Evolutionary conservation across 1,284 basidiomycete species (phyloP), one percentile per base, ranked within the genome.

Genomic region (Kwoniella shivajii): DNA sequence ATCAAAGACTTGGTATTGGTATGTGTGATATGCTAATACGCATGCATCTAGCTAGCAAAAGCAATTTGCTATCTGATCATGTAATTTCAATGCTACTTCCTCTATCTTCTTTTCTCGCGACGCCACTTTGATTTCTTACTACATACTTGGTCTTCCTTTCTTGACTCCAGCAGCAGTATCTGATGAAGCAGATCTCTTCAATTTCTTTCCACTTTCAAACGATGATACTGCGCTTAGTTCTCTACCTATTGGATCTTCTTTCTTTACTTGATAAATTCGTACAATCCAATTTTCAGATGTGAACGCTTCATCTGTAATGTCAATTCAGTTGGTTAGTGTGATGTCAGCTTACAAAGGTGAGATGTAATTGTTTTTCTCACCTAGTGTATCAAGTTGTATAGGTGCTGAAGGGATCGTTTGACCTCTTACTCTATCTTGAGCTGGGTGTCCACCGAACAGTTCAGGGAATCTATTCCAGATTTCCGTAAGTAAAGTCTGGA

Each of bases 251-350:
- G 85, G 78, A 78, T 99, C 96, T 53, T 96, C 92, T 72, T 92
- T 92, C 81, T 93, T 95, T 52, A 99, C 96, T 73, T 92, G 82
- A 74, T 93, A 99, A 73, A 99, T 97, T 45, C 96, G 88, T 71
- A 92, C 92, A 67, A 97, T 94, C 94, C 93, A 97, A 79, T 97
- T 97, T 80, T 97, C 93, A 9, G 90, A 92, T 1, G 93, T 96
- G 81, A 93, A 97, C 7, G 92, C 93, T 77, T 97, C 93, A 66
- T 96, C 91, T 89, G 50, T 6, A 45, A 3, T 11, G 14, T 30
- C 14, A 7, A 36, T 51, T 54, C 46, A 59, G 52, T 39, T 37
- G 38, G 67, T 54, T 38, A 64, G 55, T 43, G 45, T 56, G 34
- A 13, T 31, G 30, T 48, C 24, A 37, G 20, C 22, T 13, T 41